Base-by-base conservation (phyloP, 306 rosid genomes). In the Oemleria cerasiformis region DNA sequence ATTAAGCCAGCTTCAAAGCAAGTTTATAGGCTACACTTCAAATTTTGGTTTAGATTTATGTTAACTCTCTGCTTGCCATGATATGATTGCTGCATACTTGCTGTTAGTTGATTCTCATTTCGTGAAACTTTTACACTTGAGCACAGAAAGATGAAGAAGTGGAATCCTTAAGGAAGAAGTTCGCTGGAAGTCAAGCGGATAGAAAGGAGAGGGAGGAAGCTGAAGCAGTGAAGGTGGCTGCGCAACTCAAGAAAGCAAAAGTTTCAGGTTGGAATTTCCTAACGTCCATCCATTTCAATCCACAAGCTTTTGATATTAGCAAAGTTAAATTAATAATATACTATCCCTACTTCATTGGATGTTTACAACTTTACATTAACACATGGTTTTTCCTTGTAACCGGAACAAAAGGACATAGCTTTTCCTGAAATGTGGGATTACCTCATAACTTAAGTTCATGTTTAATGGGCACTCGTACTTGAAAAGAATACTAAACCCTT, bases 161-260 rank as follows among this genome's bases (percentile, higher is more conserved):
- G 58, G 95, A 86, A 76, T 57, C 63, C 76, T 84, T 77, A 73
- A 83, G 96, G 79, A 57, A 67, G 74, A 89, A 84, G 79, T 94
- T 86, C 75, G 92, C 97, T 9, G 99, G 99, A 80, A 94, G 97
- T 80, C 99, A 94, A 81, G 97, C 95, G n/a, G 95, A 94, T 68
- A 85, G 97, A 81, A 63, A 81, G 66, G 80, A 71, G 41, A 85
- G 92, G 67, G 94, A 93, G 41, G 97, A 90, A 73, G 92, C 83
- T 81, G 92, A 90, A 86, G 96, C 94, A 43, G 79, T 47, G 19
- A 84, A 87, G 68, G 75, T 89, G 71, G 92, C 92, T 16, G 85
- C 78, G 68, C 85, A 89, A 70, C 81, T 94, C 79, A 86, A 83
- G 81, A 89, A 87, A 81, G 72, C 95, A 1, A 88, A 88, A 76